Conservation (phyloP, 495 filamentous ascomycete genomes). For the Aspergillus sclerotioniger region DNA sequence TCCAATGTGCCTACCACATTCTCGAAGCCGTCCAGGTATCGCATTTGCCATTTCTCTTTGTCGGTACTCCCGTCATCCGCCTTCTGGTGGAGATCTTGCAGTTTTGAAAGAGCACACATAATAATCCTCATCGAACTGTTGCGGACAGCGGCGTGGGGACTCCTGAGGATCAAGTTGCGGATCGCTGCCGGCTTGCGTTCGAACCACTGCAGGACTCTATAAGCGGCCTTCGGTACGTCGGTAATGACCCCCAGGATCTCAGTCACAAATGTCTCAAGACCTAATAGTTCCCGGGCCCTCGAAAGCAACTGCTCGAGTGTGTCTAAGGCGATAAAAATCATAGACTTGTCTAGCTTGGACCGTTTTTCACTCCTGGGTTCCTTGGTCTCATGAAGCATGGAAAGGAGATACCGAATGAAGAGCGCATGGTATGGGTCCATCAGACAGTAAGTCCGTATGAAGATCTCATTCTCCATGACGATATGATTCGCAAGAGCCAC, state of each 20-base stretch:
- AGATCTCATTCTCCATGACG: conserved; percentile 65
- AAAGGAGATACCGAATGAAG: conserved; percentile 63
- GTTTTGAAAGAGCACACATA: conserved; percentile 41
- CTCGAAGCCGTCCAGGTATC: conserved; percentile 46
- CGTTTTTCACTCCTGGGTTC: conserved; percentile 45
- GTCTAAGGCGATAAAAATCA: conserved; percentile 65
- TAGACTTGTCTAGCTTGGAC: conserved; percentile 57
- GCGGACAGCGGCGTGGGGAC: conserved; percentile 59
- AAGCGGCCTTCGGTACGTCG: conserved; percentile 29
- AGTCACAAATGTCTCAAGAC: conserved; percentile 56
- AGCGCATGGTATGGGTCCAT: conserved; percentile 69
- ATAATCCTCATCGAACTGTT: conserved; percentile 56
- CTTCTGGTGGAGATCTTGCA: conserved; percentile 49
- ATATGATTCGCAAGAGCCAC: conserved; percentile 58
- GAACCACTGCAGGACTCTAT: conserved; percentile 62
- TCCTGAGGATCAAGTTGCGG: conserved; percentile 65
- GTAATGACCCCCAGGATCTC: conserved; percentile 54
- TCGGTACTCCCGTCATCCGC: conserved; percentile 30
- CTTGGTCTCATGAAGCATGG: conserved; percentile 38
- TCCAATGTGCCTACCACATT: conserved; percentile 52
- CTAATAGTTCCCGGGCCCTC: conserved; percentile 64
- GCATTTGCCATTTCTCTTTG: conserved; percentile 27
- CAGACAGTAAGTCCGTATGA: conserved; percentile 76
- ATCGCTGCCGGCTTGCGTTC: conserved; percentile 52
- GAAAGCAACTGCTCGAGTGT: conserved; percentile 79